These are phyloP conservation scores for Dactylellina leptospora DNA, from an alignment of 2,329 filamentous ascomycete species.

Conservation along the genomic window DNA sequence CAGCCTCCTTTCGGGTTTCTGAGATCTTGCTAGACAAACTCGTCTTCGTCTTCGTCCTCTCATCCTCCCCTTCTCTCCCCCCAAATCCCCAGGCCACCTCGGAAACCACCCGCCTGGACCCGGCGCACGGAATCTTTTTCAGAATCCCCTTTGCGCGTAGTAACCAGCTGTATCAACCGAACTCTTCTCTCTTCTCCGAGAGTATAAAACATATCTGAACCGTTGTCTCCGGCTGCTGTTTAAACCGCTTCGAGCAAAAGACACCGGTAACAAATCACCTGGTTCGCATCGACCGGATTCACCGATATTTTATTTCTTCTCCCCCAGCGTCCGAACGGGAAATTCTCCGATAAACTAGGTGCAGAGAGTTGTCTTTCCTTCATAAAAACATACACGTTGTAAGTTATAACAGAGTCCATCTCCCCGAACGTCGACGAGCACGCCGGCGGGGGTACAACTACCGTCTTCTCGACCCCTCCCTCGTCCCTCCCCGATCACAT, in stretches of 20 bases:
- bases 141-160: neutral
- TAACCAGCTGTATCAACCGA: too few species aligned
- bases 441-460: conserved; percentile 20
- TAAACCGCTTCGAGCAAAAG: conserved; percentile 30
- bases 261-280: conserved; percentile 36
- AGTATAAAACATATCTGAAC: neutral
- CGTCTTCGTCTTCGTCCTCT: too few species aligned
- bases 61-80: too few species aligned
- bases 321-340: neutral
- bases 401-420: too few species aligned
- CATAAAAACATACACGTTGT: too few species aligned
- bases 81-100: conserved; percentile 41
- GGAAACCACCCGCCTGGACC: conserved; percentile 44
- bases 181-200: too few species aligned
- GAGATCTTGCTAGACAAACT: conserved; percentile 33
- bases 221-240: conserved; percentile 11
- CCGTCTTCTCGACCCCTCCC: conserved; percentile 6
- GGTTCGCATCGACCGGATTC: conserved; percentile 42
- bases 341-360: conserved; percentile 48
- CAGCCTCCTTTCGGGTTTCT: neutral
- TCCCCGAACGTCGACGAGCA: neutral
- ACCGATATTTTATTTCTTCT: conserved; percentile 7
- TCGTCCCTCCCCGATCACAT: conserved; percentile 12
- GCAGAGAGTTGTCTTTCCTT: too few species aligned
- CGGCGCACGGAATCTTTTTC: conserved; percentile 40